Base-by-base conservation (phyloP, 768 basidiomycete species). In the Pleurotus eryngii region DNA sequence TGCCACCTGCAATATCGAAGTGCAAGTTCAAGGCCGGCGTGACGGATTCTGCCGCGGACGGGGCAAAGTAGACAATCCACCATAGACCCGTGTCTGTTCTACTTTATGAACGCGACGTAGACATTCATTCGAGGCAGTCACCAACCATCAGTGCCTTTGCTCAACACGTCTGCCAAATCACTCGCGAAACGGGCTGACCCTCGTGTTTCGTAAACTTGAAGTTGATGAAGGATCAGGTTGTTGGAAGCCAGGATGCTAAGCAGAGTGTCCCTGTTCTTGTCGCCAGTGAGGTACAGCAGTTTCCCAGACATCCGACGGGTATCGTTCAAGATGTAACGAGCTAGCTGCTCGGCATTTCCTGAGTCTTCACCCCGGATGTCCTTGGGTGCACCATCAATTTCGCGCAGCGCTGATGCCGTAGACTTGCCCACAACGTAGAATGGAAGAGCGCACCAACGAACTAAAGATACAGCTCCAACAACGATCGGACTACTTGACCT, bases 51-150 rank as follows among this genome's bases (percentile, higher is more conserved):
- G 87, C 86, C 2, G 81, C 79, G 1, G 90, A 92, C 3, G 90
- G 90, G 0, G 90, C 87, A 63, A 92, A 92, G 65, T 82, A 82
- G 17, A 86, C 81, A 1, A 90, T 81, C 90, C 90, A 92, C 81
- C 84, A 85, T 56, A 38, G 46, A 6, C 57, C 37, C 17, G 37
- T 48, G 46, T 57, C 70, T 72, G 57, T 26, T 43, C 43, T 17
- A 37, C 22, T 22, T 35, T 45, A 35, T 54, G 38, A 54, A 57
- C 42, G 49, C 54, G 4, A 49, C 55, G 49, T 5, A 61, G 27
- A 42, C 22, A 20, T 20, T 27, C 17, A 15, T 14, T 17, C 17
- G 20, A 51, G 42, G n/a, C 14, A 26, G 22, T 14, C 35, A 54
- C 51, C 17, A 24, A 54, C 51, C 51, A 37, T 12, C 20, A 81